A percentile compares a stretch with the other conserved stretches of the same genome.
Conservation (phyloP, 163 green algal genomes). For the Chlamydomonas reinhardtii region DNA sequence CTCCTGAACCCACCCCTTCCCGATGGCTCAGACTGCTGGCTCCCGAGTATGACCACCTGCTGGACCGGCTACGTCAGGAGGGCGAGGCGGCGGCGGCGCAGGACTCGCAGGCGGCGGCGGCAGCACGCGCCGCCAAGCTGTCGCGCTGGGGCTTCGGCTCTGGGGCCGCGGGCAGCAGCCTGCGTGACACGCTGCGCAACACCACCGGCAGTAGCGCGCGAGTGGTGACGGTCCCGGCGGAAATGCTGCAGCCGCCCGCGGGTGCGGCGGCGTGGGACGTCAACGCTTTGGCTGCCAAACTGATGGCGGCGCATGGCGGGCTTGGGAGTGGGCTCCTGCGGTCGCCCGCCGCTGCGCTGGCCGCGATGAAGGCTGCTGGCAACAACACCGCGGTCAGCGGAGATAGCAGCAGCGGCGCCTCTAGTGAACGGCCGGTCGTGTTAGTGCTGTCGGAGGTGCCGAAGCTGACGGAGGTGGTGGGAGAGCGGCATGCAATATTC, state of each 20-base stretch:
- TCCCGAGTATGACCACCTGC: slow-evolving; percentile 41
- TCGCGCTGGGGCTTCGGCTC: background rate
- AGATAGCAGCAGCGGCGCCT: background rate
- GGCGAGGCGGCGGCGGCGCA: background rate
- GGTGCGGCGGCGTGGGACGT: slow-evolving; percentile 21
- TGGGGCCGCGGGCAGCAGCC: background rate
- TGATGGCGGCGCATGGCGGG: slow-evolving; percentile 13
- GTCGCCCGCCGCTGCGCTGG: background rate
- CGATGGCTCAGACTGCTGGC: slow-evolving; percentile 11
- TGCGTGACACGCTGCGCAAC: background rate
- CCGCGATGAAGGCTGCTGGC: background rate
- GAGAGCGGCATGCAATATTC: background rate
- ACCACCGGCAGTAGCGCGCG: background rate
- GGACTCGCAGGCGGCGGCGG: background rate
- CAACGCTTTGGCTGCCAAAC: background rate
- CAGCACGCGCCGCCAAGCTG: background rate
- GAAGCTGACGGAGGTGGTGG: background rate
- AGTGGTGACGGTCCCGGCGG: background rate
- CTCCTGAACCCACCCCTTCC: too few relatives aligned
- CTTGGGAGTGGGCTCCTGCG: background rate
- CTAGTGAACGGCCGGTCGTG: background rate
- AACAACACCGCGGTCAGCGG: too few relatives aligned
- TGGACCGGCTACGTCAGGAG: slow-evolving; percentile 1
- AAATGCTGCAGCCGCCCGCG: slow-evolving; percentile 13
- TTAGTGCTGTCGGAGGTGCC: slow-evolving; percentile 28